These are phyloP conservation scores for Aquilaria sinensis DNA, from an alignment of 345 rosid species.

Conservation along the genomic window DNA sequence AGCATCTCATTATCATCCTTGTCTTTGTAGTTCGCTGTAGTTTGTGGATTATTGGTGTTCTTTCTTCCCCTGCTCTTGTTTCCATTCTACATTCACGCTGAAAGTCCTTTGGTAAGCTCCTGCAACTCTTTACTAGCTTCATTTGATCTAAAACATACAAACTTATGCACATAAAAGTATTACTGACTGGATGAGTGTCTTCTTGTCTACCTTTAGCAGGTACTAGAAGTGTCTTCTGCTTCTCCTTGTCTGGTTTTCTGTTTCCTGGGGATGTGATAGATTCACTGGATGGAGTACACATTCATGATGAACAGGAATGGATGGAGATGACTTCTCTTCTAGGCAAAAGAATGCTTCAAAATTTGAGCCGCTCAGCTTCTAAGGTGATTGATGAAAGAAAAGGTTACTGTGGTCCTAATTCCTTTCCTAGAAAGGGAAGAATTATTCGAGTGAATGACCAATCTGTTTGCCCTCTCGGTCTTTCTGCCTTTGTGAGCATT, in stretches of 20 bases:
- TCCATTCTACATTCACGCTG: constrained; percentile 57
- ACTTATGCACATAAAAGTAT: background rate
- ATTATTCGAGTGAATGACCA: constrained; percentile 27
- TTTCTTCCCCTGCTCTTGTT: constrained; percentile 51
- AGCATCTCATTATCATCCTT: background rate
- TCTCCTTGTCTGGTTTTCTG: constrained; percentile 70
- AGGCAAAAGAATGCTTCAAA: no score
- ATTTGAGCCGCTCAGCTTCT: no score
- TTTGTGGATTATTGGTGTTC: constrained; percentile 50
- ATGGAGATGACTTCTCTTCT: no score
- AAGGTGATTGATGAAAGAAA: no score
- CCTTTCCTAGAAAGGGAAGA: no score
- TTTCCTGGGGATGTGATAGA: constrained; percentile 69
- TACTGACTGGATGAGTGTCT: background rate
- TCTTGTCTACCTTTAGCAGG: constrained; percentile 33
- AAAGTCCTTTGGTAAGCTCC: constrained; percentile 43
- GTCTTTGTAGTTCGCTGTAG: constrained; percentile 48
- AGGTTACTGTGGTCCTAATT: no score
- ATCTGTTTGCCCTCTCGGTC: constrained; percentile 49
- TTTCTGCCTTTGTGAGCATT: constrained; percentile 42
- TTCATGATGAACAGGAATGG: no score
- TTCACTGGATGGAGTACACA: no score
- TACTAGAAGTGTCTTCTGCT: constrained; percentile 52
- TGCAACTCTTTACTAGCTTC: background rate
- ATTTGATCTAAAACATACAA: background rate